Percentiles rank a stretch among this genome's conserved stretches.
Conservation (phyloP, 2,329 filamentous ascomycete genomes). For the Harringtonia lauricola region DNA sequence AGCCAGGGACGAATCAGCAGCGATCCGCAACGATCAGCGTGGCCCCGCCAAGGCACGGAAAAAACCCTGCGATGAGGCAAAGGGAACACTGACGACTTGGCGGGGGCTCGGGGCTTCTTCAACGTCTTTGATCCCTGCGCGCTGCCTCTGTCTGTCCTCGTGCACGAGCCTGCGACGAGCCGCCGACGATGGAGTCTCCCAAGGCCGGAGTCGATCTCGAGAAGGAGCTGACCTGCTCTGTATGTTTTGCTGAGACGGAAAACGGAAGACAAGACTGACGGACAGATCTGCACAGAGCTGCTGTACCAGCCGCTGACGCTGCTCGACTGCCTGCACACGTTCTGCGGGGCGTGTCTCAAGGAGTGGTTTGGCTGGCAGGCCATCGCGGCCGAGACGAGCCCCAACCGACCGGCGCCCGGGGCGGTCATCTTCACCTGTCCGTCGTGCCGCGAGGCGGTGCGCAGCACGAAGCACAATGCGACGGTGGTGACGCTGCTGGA, state of each 20-base stretch:
- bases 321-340: conserved; percentile 89
- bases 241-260: too few species aligned
- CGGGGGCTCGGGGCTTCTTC: too few species aligned
- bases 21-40: too few species aligned
- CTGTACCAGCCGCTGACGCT: conserved; percentile 84
- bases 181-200: conserved; percentile 34
- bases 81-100: too few species aligned
- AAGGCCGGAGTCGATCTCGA: conserved; percentile 60
- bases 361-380: conserved; percentile 90
- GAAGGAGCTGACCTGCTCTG: conserved; percentile 89
- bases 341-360: conserved; percentile 89
- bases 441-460: conserved; percentile 76
- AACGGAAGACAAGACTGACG: too few species aligned
- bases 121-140: background rate
- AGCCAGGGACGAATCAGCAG: too few species aligned
- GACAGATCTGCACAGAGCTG: conserved; percentile 90
- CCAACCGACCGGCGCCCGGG: conserved; percentile 35
- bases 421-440: conserved; percentile 69
- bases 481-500: conserved; percentile 83
- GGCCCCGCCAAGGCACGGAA: too few species aligned
- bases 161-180: too few species aligned
- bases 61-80: too few species aligned
- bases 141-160: background rate
- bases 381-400: conserved; percentile 39
- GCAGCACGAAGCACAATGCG: conserved; percentile 82